Evolutionary conservation across 352 stramenopile genomes (phyloP), one percentile per base, ranked within the genome.

Genomic region (Phytophthora niederhauseri): DNA sequence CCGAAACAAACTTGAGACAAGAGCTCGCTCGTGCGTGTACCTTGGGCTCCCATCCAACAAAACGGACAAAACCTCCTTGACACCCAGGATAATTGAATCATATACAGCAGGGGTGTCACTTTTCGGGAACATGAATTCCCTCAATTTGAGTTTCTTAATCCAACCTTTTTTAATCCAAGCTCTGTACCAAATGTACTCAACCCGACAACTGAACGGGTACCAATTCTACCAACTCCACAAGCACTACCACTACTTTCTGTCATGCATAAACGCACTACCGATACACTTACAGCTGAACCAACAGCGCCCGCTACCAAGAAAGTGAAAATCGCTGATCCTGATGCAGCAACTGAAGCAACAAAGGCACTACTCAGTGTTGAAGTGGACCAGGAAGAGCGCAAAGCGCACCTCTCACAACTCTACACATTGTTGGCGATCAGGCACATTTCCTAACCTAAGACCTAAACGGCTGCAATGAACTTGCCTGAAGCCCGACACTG

Each of bases 11-110:
- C 36, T 68, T 1, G 22, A 65, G 4, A 4, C 34, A 0, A 36
- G 60, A 7, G 66, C 54, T 20, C 41, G 38, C 12, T 36, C 41
- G 19, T 66, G 51, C 58, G 67, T 67, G 54, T 65, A 56, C 36
- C n/a, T 73, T 1, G 54, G 66, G 1, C 26, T 69, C 24, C 66
- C 46, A 5, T 28, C 34, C 30, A 68, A 69, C 34, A 69, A 73
- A 61, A 65, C 58, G 48, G 66, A 6, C 68, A 65, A 19, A 49
- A 53, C n/a, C 48, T 62, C 9, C 45, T 68, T 4, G 50, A 48
- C 26, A 69, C 60, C 7, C 50, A 26, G 2, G 54, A 61, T 17
- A 73, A 73, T 17, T 15, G 26, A 22, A 61, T 64, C 6, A 53
- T 65, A 17, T 73, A 72, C 38, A 73, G 46, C 53, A 28, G 59